These are phyloP conservation scores for Magnusiomyces tetraspermus DNA, from an alignment of 1,139 yeast species.

Conservation along the genomic window DNA sequence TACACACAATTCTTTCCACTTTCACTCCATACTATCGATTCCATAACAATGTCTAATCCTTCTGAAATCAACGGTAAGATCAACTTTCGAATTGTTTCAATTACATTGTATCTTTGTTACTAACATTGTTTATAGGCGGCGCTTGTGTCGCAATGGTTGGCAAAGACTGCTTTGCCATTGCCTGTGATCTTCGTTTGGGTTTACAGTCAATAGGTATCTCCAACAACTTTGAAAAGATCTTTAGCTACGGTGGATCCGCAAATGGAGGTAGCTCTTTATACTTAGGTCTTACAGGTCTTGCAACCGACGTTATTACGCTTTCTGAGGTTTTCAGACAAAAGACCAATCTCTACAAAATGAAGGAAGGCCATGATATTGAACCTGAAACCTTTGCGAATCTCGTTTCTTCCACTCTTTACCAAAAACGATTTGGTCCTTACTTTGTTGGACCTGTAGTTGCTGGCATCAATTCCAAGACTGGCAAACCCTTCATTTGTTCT, in stretches of 20 bases:
- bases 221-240: slow-evolving; percentile 86
- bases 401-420: slow-evolving; percentile 82
- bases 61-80: slow-evolving; percentile 30
- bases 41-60: slow-evolving; percentile 26
- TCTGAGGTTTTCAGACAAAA: slow-evolving; percentile 72
- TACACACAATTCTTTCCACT: too few relatives aligned
- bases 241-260: slow-evolving; percentile 48
- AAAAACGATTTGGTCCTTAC: slow-evolving; percentile 87
- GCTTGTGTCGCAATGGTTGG: slow-evolving; percentile 98
- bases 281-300: slow-evolving; percentile 89
- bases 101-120: not conserved
- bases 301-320: slow-evolving; percentile 85
- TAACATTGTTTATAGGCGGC: slow-evolving; percentile 48
- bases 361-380: slow-evolving; percentile 86
- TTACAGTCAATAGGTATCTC: slow-evolving; percentile 88
- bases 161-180: slow-evolving; percentile 96
- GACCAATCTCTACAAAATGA: slow-evolving; percentile 78
- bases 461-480: slow-evolving; percentile 74
- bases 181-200: slow-evolving; percentile 90
- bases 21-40: too few relatives aligned
- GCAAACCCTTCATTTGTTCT: slow-evolving; percentile 86
- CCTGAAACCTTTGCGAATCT: slow-evolving; percentile 91
- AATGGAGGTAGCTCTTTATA: slow-evolving; percentile 49
- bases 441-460: slow-evolving; percentile 96
- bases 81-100: not conserved